phyloP scores from a whole-genome alignment of 768 basidiomycete genomes.

The Russula ochroleuca region DNA sequence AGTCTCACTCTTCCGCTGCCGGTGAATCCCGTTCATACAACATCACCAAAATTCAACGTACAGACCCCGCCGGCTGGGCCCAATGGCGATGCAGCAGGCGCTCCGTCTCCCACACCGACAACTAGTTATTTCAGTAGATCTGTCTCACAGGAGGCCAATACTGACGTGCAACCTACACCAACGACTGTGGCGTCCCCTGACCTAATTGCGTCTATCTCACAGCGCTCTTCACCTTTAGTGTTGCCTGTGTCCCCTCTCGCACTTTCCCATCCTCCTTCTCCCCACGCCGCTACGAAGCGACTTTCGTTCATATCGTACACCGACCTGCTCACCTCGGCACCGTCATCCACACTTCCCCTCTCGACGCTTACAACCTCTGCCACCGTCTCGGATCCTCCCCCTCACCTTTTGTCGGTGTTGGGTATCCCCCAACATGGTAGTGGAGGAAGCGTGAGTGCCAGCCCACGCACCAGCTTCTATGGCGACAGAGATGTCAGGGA shows the following conservation, averaged over 20 bases:
- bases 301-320: constrained; percentile 88
- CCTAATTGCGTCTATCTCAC: constrained; percentile 27
- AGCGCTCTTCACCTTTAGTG: constrained; percentile 28
- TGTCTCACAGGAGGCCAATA: constrained; percentile 32
- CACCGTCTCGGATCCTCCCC: constrained; percentile 54
- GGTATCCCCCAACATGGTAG: constrained; percentile 38
- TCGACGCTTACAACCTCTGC: constrained; percentile 66
- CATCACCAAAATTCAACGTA: constrained; percentile 10
- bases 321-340: constrained; percentile 76
- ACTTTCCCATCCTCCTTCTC: constrained; percentile 46
- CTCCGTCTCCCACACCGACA: constrained; percentile 32
- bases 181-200: constrained; percentile 29
- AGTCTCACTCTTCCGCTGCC: constrained; percentile 26
- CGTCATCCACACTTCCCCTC: constrained; percentile 65
- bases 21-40: constrained; percentile 1
- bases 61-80: constrained; percentile 12
- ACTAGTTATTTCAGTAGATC: constrained; percentile 32
- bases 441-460: constrained; percentile 33
- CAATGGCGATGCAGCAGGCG: background rate
- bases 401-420: constrained; percentile 65
- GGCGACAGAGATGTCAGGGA: constrained; percentile 25
- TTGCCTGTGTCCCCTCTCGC: constrained; percentile 30
- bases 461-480: constrained; percentile 28
- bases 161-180: constrained; percentile 28
- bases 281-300: constrained; percentile 50